Evolutionary conservation across 257 asterid genomes (phyloP), one percentile per base, ranked within the genome.

Genomic region (Verbena officinalis): DNA sequence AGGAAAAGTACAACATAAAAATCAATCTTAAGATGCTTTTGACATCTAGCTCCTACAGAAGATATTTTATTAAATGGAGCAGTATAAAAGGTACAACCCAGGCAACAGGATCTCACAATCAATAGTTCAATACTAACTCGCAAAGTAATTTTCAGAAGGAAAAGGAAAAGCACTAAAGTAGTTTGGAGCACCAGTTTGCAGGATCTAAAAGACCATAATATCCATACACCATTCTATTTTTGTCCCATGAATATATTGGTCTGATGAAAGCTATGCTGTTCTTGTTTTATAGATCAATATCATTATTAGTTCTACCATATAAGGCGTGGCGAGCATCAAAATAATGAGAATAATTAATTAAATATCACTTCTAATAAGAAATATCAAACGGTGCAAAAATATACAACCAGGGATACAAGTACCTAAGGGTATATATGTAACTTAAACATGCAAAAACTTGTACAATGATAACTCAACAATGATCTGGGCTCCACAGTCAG

Each of bases 391-490:
- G 39, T 54, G 46, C 45, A 55, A 30, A n/a, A 42, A 40, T 36
- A 24, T 13, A 34, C 65, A 59, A 42, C 15, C 16, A 59, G 10
- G 34, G 44, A 27, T 23, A 11, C 13, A 27, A 24, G 42, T 49
- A 38, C 45, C 43, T n/a, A 44, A 17, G 49, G 59, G 46, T 34
- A 51, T 16, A 59, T 39, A 27, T 2, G 9, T 23, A 43, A 69
- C 55, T 51, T 50, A 36, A 39, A 20, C 44, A 62, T 59, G 44
- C 56, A 52, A 11, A 39, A 55, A 62, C 38, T 50, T 33, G 50
- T 55, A 12, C 40, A 39, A 14, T 7, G 44, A 7, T 64, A 31
- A 56, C 50, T 59, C 23, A 22, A 54, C 45, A 54, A 33, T 14
- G 39, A 55, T 43, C 30, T 38, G 43, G 21, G 57, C 43, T 20